Percentiles rank a stretch among this genome's conserved stretches.
Conservation (phyloP, 345 rosid species). For the Raphanus raphanistrum region DNA sequence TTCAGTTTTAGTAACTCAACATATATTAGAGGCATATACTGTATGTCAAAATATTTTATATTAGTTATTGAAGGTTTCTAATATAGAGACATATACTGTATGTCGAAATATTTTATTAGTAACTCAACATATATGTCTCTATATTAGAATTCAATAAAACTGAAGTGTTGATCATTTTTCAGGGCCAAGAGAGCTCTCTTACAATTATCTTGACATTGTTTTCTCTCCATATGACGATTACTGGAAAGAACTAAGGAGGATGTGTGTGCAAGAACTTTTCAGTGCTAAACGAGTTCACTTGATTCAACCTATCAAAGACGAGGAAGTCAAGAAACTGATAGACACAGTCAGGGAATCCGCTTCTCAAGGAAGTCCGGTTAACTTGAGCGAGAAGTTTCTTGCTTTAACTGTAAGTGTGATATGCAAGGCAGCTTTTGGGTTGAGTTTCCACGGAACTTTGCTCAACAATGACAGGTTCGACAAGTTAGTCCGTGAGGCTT, state of each 20-base stretch:
- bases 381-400: slow-evolving; percentile 35
- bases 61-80: too few relatives aligned
- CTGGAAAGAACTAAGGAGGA: slow-evolving; percentile 50
- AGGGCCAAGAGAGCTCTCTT: slow-evolving; percentile 46
- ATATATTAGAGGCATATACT: too few relatives aligned
- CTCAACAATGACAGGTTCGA: slow-evolving; percentile 33
- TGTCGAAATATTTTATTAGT: too few relatives aligned
- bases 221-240: slow-evolving; percentile 46
- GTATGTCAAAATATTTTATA: too few relatives aligned
- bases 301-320: slow-evolving; percentile 42
- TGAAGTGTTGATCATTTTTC: neutral
- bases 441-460: slow-evolving; percentile 39
- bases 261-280: slow-evolving; percentile 45
- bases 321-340: slow-evolving; percentile 45
- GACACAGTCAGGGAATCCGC: slow-evolving; percentile 24
- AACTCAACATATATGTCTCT: too few relatives aligned
- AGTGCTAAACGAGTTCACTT: slow-evolving; percentile 36
- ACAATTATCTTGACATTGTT: slow-evolving; percentile 43
- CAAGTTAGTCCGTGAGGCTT: slow-evolving; percentile 38
- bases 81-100: too few relatives aligned
- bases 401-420: slow-evolving; percentile 31
- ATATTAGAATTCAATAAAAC: neutral
- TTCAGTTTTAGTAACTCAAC: too few relatives aligned
- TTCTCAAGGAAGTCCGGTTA: neutral
- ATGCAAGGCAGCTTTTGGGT: slow-evolving; percentile 49